Base-by-base conservation (phyloP, 2,329 filamentous ascomycete genomes). In the Calonectria hongkongensis region DNA sequence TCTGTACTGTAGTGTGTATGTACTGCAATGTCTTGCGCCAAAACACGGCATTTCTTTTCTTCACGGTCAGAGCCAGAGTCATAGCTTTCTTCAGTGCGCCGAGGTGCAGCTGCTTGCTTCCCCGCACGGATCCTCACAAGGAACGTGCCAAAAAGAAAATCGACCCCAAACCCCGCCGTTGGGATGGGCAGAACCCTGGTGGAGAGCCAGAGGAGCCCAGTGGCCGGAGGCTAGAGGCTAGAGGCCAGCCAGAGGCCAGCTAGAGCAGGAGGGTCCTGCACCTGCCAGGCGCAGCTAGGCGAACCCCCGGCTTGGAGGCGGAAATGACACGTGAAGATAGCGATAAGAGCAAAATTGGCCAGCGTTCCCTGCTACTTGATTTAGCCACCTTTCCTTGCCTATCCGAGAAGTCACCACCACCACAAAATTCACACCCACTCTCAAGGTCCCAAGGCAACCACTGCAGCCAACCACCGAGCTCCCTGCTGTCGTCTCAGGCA, bases 331-430 rank as follows among this genome's bases (percentile, higher is more conserved):
- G 78, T 80, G 79, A 79, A 79, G 79, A 80, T 80, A 80, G 76
- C 68, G 77, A 80, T 80, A 80, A 80, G 70, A 68, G 41, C 56
- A 79, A 79, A 80, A 64, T 72, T 76, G 68, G 76, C 73, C 30
- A 27, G 58, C 41, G 28, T 63, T 54, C 28, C 54, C 47, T 60
- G 70, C 70, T 79, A 80, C 75, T 63, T 79, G 51, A 72, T 76
- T 73, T 76, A 76, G 78, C 78, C 78, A 80, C 78, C 72, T 80
- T 80, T 74, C 78, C 78, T 78, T 71, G 77, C 78, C 64, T 73
- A 68, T 71, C 56, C 51, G 18, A 48, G 58, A 80, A 76, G 76
- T 80, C 78, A 79, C 78, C 64, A 66, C 71, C 66, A 67, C 70
- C 72, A 79, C 54, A 72, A 76, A 75, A 70, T 60, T 51, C 50